These are phyloP conservation scores for Letharia lupina DNA, from an alignment of 495 filamentous ascomycete genomes.

Conservation along the genomic window DNA sequence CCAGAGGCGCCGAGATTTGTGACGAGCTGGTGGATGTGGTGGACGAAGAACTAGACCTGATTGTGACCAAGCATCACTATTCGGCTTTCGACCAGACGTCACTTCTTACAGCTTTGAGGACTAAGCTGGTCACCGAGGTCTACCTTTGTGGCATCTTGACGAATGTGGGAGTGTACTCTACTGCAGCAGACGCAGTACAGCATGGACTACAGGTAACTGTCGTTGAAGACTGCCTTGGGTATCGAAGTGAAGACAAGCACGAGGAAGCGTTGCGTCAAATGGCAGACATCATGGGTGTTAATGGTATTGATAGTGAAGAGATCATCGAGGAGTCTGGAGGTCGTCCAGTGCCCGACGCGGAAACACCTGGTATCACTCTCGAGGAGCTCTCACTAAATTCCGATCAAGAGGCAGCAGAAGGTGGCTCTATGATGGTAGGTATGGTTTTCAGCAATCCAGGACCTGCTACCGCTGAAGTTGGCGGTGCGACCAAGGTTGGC, in stretches of 20 bases:
- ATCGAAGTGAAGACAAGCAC: conserved; percentile 62
- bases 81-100: conserved; percentile 74
- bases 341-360: conserved; percentile 30
- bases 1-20: conserved; percentile 60
- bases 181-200: conserved; percentile 79
- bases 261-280: conserved; percentile 69
- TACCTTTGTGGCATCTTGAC: conserved; percentile 85
- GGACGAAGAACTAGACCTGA: conserved; percentile 50
- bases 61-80: conserved; percentile 75
- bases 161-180: conserved; percentile 86
- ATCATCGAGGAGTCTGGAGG: conserved; percentile 42
- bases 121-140: conserved; percentile 78
- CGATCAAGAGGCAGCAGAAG: background rate
- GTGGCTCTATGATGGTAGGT: background rate
- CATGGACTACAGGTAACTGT: conserved; percentile 80
- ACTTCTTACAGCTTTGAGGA: conserved; percentile 62
- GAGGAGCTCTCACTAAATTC: conserved; percentile 17
- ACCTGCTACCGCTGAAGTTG: background rate
- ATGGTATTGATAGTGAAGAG: conserved; percentile 49
- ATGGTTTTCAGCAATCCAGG: background rate
- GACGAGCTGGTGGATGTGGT: conserved; percentile 49
- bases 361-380: conserved; percentile 26
- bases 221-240: conserved; percentile 85
- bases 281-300: conserved; percentile 64
- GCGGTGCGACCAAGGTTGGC: background rate